phyloP scores from a whole-genome alignment of 108 stramenopile species.

The Stephanodiscus minutulus region DNA sequence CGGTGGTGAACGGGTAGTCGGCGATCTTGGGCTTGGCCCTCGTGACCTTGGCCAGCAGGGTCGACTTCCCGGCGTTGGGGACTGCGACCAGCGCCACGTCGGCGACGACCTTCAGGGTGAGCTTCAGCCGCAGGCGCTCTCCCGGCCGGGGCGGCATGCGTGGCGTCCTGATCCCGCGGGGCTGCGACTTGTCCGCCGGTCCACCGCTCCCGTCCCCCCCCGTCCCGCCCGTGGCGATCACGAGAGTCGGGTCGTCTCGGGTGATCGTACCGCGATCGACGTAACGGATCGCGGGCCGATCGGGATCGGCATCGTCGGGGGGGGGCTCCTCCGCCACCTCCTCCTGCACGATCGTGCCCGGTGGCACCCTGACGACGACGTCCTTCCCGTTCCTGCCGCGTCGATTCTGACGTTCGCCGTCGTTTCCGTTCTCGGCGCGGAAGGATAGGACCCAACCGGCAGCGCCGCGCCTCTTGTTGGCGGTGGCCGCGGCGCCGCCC shows the following conservation, averaged over 20 bases:
- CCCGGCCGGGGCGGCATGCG: conserved; percentile 70
- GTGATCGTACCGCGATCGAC: conserved; percentile 55
- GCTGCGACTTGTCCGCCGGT: conserved; percentile 51
- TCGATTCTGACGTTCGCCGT: conserved; percentile 81
- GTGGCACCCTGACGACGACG: conserved; percentile 83
- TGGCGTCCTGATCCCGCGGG: conserved; percentile 74
- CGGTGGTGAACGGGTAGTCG: conserved; percentile 95
- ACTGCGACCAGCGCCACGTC: conserved; percentile 96
- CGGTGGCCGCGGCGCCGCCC: conserved; percentile 59
- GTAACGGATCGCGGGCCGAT: conserved; percentile 1
- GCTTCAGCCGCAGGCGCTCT: conserved; percentile 74
- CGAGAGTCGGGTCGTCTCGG: conserved; percentile 44
- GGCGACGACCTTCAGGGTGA: conserved; percentile 95
- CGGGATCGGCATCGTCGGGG: too few species aligned
- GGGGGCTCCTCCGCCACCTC: conserved; percentile 50
- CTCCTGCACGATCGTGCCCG: conserved; percentile 94
- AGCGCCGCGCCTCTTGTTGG: conserved; percentile 32
- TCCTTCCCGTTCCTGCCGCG: conserved; percentile 78
- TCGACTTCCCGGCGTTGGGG: conserved; percentile 96
- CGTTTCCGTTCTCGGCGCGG: conserved; percentile 82
- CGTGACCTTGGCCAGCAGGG: conserved; percentile 86
- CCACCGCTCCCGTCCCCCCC: conserved; percentile 77
- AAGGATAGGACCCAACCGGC: conserved; percentile 51
- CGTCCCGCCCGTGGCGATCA: conserved; percentile 72
- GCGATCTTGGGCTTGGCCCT: conserved; percentile 97